Evolutionary conservation across 352 stramenopile species (phyloP).

Genomic region (Phytopythium kandeliae): DNA sequence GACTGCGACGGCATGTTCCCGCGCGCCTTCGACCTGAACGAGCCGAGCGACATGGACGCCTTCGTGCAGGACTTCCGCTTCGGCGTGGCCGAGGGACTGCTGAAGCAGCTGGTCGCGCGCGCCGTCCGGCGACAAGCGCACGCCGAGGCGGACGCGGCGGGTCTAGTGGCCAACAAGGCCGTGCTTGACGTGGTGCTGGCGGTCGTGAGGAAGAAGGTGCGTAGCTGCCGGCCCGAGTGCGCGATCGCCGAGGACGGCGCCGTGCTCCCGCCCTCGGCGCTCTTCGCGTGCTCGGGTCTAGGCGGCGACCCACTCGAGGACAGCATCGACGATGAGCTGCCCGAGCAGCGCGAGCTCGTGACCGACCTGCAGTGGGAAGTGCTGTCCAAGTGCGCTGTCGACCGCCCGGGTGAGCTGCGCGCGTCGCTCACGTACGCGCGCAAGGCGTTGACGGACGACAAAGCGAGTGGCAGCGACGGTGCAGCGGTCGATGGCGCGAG

Average conservation of each 20-base stretch:
- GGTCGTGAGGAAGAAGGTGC: constrained; percentile 55
- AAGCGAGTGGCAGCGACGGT: constrained; percentile 7
- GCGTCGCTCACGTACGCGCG: constrained; percentile 52
- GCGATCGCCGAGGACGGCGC: not conserved
- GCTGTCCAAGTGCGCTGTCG: constrained; percentile 37
- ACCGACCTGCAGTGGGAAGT: constrained; percentile 78
- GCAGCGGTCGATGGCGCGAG: not conserved
- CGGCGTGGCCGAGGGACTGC: constrained; percentile 69
- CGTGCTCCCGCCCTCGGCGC: not conserved
- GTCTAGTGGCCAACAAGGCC: constrained; percentile 30
- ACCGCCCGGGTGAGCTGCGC: constrained; percentile 38
- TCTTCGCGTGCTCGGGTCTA: not conserved
- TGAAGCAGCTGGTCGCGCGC: constrained; percentile 58
- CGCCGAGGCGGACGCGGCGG: constrained; percentile 14
- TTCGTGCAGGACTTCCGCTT: constrained; percentile 92
- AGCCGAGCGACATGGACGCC: constrained; percentile 69
- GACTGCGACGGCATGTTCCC: constrained; percentile 85
- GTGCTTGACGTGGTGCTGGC: constrained; percentile 51
- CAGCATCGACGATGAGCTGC: constrained; percentile 38
- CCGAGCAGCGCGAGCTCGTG: constrained; percentile 41
- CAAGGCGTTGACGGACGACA: constrained; percentile 40
- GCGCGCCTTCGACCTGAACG: constrained; percentile 87
- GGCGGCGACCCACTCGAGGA: constrained; percentile 44
- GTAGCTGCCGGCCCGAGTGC: constrained; percentile 25
- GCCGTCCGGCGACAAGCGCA: not conserved